Evolutionary conservation across 2,329 filamentous ascomycete genomes (phyloP).

Genomic region (Nothophaeocryptopus gaeumannii): DNA sequence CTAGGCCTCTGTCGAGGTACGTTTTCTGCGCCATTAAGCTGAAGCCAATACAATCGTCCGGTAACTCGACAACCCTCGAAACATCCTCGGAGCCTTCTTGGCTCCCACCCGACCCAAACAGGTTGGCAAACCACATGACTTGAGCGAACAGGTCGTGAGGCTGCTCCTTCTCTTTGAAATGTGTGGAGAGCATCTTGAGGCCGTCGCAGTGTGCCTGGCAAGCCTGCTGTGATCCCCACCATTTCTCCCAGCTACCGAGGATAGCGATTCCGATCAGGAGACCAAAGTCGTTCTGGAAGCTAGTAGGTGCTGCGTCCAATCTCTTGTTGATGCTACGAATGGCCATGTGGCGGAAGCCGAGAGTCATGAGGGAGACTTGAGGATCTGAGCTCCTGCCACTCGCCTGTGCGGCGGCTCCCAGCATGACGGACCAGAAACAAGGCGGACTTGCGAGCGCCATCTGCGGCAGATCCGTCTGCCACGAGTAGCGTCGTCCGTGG

Average conservation of each 20-base stretch:
- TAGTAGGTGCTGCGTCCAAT: slow-evolving; percentile 7
- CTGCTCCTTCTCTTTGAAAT: slow-evolving; percentile 9
- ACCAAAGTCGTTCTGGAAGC: slow-evolving; percentile 14
- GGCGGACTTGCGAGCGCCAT: slow-evolving; percentile 14
- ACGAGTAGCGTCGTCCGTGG: slow-evolving; percentile 10
- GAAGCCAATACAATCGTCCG: slow-evolving; percentile 10
- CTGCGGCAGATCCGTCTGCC: slow-evolving; percentile 17
- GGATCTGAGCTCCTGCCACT: slow-evolving; percentile 1
- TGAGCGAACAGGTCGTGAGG: slow-evolving; percentile 13
- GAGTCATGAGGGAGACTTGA: slow-evolving; percentile 3
- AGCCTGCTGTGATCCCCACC: slow-evolving; percentile 13
- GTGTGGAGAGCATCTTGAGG: slow-evolving; percentile 8
- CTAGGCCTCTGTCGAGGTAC: slow-evolving; percentile 11
- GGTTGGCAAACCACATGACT: slow-evolving; percentile 15
- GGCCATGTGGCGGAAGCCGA: slow-evolving; percentile 18
- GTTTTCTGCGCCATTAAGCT: slow-evolving; percentile 3
- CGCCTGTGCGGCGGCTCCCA: slow-evolving; percentile 13
- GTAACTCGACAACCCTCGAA: slow-evolving; percentile 9
- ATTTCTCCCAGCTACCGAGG: slow-evolving; percentile 18
- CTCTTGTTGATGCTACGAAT: slow-evolving; percentile 15
- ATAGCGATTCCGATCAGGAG: slow-evolving; percentile 17
- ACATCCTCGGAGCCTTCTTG: slow-evolving; percentile 4
- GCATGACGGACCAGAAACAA: slow-evolving; percentile 19
- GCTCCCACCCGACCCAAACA: slow-evolving; percentile 6
- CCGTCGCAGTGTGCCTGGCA: slow-evolving; percentile 18